Conservation (phyloP, 805 yeast species). For the Candida fluviatilis region DNA sequence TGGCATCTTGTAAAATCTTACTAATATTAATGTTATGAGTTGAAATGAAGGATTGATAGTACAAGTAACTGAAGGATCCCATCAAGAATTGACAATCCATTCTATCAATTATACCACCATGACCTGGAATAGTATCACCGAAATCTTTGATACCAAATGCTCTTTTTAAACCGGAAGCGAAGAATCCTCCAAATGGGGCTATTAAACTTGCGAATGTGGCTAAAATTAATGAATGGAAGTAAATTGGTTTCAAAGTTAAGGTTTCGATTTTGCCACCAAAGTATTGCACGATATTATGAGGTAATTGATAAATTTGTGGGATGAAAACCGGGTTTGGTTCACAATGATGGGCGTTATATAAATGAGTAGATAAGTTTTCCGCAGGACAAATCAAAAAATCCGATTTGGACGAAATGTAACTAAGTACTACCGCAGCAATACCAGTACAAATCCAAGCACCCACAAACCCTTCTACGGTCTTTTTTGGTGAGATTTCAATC, state of each 20-base stretch:
- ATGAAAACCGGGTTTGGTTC: slow-evolving; percentile 86
- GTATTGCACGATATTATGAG: slow-evolving; percentile 56
- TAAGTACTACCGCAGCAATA: slow-evolving; percentile 61
- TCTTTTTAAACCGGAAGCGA: slow-evolving; percentile 95
- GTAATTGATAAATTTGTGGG: slow-evolving; percentile 73
- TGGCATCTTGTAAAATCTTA: slow-evolving; percentile 67
- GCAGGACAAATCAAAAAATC: slow-evolving; percentile 89
- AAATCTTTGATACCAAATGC: slow-evolving; percentile 95
- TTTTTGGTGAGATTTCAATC: slow-evolving; percentile 92
- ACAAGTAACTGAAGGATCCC: slow-evolving; percentile 93
- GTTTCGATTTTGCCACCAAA: slow-evolving; percentile 36
- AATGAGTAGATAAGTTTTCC: slow-evolving; percentile 54
- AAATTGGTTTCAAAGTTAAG: slow-evolving; percentile 75
- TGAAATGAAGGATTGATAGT: slow-evolving; percentile 88
- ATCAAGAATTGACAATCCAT: slow-evolving; percentile 96
- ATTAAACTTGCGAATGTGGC: slow-evolving; percentile 95
- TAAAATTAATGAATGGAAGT: slow-evolving; percentile 79
- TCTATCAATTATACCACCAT: slow-evolving; percentile 97
- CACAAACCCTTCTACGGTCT: slow-evolving; percentile 94
- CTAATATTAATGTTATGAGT: slow-evolving; percentile 69
- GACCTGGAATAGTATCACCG: slow-evolving; percentile 98
- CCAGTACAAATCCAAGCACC: slow-evolving; percentile 98
- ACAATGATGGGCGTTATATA: slow-evolving; percentile 64
- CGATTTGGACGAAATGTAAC: slow-evolving; percentile 59
- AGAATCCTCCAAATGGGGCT: slow-evolving; percentile 98